Conservation (phyloP, 1,284 basidiomycete genomes). For the Afroboletus lepidellus region DNA sequence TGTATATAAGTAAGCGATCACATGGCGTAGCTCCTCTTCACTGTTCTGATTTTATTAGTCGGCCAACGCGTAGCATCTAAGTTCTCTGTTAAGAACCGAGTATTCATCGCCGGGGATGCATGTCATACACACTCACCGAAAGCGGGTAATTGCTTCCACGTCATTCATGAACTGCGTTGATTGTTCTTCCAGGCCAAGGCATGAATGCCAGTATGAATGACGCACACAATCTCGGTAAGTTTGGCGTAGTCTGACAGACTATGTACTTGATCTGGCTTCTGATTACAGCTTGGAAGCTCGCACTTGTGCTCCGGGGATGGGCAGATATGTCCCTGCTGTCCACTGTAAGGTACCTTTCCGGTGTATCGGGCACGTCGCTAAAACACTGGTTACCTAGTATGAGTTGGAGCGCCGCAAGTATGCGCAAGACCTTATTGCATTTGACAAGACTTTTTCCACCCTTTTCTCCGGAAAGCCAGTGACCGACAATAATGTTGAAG, state of each 20-base stretch:
- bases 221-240: constrained; percentile 40
- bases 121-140: constrained; percentile 56
- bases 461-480: constrained; percentile 48
- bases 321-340: constrained; percentile 53
- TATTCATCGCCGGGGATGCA: constrained; percentile 49
- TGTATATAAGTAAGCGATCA: constrained; percentile 36
- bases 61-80: constrained; percentile 48
- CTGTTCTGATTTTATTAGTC: constrained; percentile 23
- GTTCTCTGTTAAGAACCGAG: constrained; percentile 40
- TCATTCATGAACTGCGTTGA: not conserved
- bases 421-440: constrained; percentile 50
- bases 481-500: constrained; percentile 34
- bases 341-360: constrained; percentile 38
- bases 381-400: constrained; percentile 30
- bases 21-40: not conserved
- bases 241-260: not conserved
- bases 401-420: constrained; percentile 46
- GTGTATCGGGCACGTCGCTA: not conserved
- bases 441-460: constrained; percentile 48
- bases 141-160: constrained; percentile 34
- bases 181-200: constrained; percentile 33
- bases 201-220: constrained; percentile 42
- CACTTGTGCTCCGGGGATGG: constrained; percentile 54
- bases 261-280: not conserved
- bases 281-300: constrained; percentile 53